Evolutionary conservation across 805 yeast species (phyloP).

Genomic region (Cyberlindnera sargentensis): DNA sequence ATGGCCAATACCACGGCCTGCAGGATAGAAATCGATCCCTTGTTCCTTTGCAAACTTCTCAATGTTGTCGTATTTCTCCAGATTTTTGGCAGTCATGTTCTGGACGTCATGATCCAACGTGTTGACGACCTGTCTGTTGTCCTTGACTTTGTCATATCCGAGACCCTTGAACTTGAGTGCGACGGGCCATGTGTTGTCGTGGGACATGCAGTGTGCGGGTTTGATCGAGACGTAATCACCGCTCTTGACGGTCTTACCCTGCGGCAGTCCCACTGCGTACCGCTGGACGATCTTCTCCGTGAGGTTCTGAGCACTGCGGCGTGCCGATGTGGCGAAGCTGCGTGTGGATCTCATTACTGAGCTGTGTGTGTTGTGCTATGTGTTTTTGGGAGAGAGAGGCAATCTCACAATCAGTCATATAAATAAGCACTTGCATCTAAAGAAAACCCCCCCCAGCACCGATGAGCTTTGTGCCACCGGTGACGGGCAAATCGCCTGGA

Average conservation of each 20-base stretch:
- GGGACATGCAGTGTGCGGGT: conserved; percentile 99
- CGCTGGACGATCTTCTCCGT: conserved; percentile 94
- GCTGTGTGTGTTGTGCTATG: no score
- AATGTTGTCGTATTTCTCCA: conserved; percentile 82
- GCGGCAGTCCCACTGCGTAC: conserved; percentile 80
- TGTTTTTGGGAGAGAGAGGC: no score
- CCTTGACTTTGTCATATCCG: conserved; percentile 79
- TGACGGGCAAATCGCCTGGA: background rate
- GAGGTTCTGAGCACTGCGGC: conserved; percentile 53
- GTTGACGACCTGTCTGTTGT: conserved; percentile 88
- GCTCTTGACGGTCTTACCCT: conserved; percentile 67
- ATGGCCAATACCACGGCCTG: conserved; percentile 98
- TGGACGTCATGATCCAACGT: conserved; percentile 98
- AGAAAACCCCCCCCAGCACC: no score
- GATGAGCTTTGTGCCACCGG: background rate
- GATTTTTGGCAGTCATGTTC: conserved; percentile 81
- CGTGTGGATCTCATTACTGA: conserved; percentile 2
- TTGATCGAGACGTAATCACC: conserved; percentile 94
- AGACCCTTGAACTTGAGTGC: conserved; percentile 93
- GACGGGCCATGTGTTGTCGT: conserved; percentile 99
- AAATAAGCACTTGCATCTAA: no score
- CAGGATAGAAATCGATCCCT: conserved; percentile 95
- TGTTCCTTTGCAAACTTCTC: conserved; percentile 84
- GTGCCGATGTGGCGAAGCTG: conserved; percentile 17
- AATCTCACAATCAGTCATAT: no score